Evolutionary conservation across 257 asterid species (phyloP), one percentile per base, ranked within the genome.

Genomic region (Solanum clarkiae): DNA sequence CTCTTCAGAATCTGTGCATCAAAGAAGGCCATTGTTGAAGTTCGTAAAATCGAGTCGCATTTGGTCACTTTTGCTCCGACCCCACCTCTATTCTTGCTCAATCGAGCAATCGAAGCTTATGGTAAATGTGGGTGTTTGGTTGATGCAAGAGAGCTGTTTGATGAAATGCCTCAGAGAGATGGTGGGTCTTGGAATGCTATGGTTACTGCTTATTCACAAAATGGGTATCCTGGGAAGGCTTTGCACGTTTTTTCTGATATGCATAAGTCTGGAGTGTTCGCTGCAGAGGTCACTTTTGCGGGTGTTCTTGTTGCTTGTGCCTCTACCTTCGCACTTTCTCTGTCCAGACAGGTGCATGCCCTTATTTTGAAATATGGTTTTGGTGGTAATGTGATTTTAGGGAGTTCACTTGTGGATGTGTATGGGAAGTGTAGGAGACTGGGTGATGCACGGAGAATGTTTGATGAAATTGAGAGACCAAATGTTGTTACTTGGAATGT

Each of bases 141-240:
- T 44, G 98, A 94, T 86, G 97, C 97, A 4, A 20, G 85, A 63
- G 93, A 88, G 15, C 87, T 95, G 93, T 95, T 94, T 85, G 96
- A 94, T 66, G 92, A 93, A 94, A 92, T 95, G 97, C 98, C 98
- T 15, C 82, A 26, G 12, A 87, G 94, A 90, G 94, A 93, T 54
- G 98, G 97, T 6, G 98, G 98, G 8, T 93, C 99, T 6, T 95
- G 99, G 99, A 95, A 94, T 60, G 94, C 98, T 18, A 84, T 93
- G 86, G 88, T 95, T 26, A 88, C 94, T 29, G 97, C 96, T 0
- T 92, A 88, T 85, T 86, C 98, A 26, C 89, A 87, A 68, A 92
- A 91, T 59, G 94, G 92, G 75, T 74, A 68, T 51, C 29, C 88
- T 14, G 89, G 26, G 36, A 90, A 88, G 65, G 94, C 91, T 47